Conservation (phyloP, 371 early-diverging fungal species). For the Massospora cicadina region DNA sequence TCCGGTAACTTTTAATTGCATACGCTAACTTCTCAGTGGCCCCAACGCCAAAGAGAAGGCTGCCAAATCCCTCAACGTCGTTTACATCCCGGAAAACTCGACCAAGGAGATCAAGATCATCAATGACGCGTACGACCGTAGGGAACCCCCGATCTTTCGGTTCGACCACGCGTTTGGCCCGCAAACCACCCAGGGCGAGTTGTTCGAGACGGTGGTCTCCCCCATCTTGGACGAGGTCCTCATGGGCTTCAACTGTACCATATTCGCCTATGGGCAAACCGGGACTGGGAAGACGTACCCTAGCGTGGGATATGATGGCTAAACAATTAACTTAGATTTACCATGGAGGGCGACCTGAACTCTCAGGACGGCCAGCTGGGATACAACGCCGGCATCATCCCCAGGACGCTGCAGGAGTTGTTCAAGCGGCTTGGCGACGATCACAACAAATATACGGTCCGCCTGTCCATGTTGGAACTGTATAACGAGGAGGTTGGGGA, state of each 20-base stretch:
- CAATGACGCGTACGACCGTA: neutral
- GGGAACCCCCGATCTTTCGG: slow-evolving; percentile 1
- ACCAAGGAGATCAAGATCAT: slow-evolving; percentile 2
- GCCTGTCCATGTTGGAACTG: slow-evolving; percentile 83
- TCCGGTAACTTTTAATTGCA: neutral
- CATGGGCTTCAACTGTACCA: slow-evolving; percentile 77
- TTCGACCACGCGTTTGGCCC: slow-evolving; percentile 90
- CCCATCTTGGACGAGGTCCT: slow-evolving; percentile 71
- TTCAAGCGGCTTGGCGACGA: slow-evolving; percentile 46
- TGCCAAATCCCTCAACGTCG: neutral
- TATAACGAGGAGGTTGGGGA: slow-evolving; percentile 97
- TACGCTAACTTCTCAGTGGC: neutral
- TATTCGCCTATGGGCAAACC: slow-evolving; percentile 92
- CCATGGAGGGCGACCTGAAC: slow-evolving; percentile 70
- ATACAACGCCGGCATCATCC: slow-evolving; percentile 71
- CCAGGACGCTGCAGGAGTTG: slow-evolving; percentile 62
- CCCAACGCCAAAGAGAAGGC: neutral
- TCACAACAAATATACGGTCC: slow-evolving; percentile 47
- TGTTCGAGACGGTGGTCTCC: slow-evolving; percentile 68
- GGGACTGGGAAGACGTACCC: slow-evolving; percentile 74
- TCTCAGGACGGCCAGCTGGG: slow-evolving; percentile 17
- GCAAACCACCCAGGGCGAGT: slow-evolving; percentile 54
- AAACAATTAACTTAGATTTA: slow-evolving; percentile 18
- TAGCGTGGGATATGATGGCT: neutral
- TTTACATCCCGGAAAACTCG: neutral